A percentile compares a stretch with the other conserved stretches of the same genome.
Evolutionary conservation across 805 yeast genomes (phyloP).

Genomic region (Candida schatavii): DNA sequence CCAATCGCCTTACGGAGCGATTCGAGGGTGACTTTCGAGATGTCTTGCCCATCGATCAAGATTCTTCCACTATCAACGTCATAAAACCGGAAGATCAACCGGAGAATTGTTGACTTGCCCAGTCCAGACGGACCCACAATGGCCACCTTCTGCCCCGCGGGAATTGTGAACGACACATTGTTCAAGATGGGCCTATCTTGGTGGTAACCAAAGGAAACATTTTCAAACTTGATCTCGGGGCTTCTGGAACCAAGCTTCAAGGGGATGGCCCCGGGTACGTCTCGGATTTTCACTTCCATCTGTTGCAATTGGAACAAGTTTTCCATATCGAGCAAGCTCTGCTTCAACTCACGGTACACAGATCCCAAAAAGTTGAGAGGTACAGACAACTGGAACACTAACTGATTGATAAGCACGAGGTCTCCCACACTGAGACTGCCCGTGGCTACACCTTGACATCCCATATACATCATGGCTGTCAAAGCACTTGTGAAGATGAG

Average conservation of each 20-base stretch:
- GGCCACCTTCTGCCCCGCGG: constrained; percentile 89
- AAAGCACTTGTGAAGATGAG: constrained; percentile 81
- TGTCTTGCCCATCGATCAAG: constrained; percentile 84
- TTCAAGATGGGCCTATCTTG: constrained; percentile 81
- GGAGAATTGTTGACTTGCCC: constrained; percentile 87
- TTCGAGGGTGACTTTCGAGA: constrained; percentile 69
- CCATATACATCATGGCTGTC: constrained; percentile 98
- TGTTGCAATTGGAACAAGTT: constrained; percentile 82
- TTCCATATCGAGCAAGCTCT: constrained; percentile 93
- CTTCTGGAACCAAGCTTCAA: constrained; percentile 41
- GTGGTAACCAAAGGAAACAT: constrained; percentile 90
- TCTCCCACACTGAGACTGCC: constrained; percentile 91
- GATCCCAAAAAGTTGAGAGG: constrained; percentile 94
- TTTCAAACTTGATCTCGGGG: constrained; percentile 81
- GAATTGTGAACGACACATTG: constrained; percentile 80
- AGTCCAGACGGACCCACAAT: constrained; percentile 96
- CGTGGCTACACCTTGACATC: constrained; percentile 84
- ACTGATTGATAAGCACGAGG: constrained; percentile 87
- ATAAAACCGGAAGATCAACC: constrained; percentile 84
- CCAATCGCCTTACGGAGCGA: constrained; percentile 75
- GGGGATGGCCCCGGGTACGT: constrained; percentile 60
- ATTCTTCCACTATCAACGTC: constrained; percentile 79
- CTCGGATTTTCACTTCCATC: constrained; percentile 63
- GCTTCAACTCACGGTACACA: constrained; percentile 92
- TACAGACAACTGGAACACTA: constrained; percentile 92